Conservation (phyloP, 345 rosid genomes). For the Corchorus olitorius region DNA sequence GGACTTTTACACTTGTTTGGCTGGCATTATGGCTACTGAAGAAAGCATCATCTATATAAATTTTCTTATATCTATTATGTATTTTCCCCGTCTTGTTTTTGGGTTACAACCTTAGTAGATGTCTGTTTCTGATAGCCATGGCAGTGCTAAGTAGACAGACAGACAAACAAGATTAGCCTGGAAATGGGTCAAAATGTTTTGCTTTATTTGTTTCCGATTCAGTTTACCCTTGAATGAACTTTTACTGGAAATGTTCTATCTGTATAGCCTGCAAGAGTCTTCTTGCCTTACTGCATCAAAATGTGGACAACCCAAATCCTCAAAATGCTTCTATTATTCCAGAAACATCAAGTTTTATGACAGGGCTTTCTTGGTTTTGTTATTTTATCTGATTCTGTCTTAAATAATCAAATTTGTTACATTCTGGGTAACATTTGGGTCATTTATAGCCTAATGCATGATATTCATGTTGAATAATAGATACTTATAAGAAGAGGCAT, state of each 20-base stretch:
- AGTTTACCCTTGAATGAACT: too few species aligned
- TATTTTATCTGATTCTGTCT: not conserved
- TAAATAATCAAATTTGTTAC: not conserved
- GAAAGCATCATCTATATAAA: too few species aligned
- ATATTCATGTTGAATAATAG: not conserved
- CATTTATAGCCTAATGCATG: not conserved
- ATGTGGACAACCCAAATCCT: not conserved
- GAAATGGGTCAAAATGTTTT: not conserved
- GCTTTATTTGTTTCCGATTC: not conserved
- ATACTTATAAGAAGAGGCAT: not conserved
- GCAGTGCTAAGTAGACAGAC: too few species aligned
- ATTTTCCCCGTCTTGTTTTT: too few species aligned
- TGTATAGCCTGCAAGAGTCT: too few species aligned
- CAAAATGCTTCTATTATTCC: not conserved
- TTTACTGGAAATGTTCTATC: too few species aligned
- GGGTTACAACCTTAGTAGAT: too few species aligned
- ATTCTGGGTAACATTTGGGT: too few species aligned
- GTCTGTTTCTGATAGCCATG: too few species aligned
- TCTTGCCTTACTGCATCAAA: not conserved
- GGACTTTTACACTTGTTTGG: too few species aligned
- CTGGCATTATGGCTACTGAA: too few species aligned
- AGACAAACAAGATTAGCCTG: not conserved
- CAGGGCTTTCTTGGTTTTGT: not conserved
- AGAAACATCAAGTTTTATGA: not conserved
- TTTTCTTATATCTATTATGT: too few species aligned